Base-by-base conservation (phyloP, 1,139 yeast species). In the Scheffersomyces stambukii region DNA sequence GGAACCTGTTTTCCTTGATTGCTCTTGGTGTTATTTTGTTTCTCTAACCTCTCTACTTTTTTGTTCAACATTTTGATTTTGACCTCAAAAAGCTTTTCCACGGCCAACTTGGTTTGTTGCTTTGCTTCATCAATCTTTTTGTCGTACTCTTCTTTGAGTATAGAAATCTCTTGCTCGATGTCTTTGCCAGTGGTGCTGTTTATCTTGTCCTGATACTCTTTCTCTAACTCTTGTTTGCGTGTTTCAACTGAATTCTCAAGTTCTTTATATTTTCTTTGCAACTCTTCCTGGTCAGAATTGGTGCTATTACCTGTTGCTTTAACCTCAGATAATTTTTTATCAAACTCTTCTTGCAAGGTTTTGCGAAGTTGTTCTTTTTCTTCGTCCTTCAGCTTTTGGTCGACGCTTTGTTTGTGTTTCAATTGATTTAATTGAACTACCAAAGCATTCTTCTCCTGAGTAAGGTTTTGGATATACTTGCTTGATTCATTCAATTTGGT, bases 31-130 rank as follows among this genome's bases (percentile, higher is more conserved):
- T 18, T 18, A 10, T 19, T 27, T 16, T 26, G 31, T 12, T 32
- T 24, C 23, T 60, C 67, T 16, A 57, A 45, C 24, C 54, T 57
- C 24, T 65, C 71, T 21, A 63, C 49, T 43, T 62, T 66, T 40
- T 69, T 58, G 41, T 57, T 66, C 47, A 67, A 57, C 61, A 61
- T 64, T 33, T 58, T 60, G 41, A 66, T 50, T 40, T 62, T 64
- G 36, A 65, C 50, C 32, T 65, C 70, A 35, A 53, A 60, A 35
- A 60, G 54, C 49, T 66, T 67, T 31, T 63, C 67, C 16, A 60
- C 57, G 29, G 57, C 57, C 31, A 50, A 44, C 32, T 52, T 55
- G 6, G 54, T 51, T 18, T 50, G 51, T 10, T 41, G 47, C 40
- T 55, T 54, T 28, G 61, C 70, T 8, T 48, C 49, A 14, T 54